phyloP scores from a whole-genome alignment of 495 filamentous ascomycete genomes.

The Rhypophila decipiens region DNA sequence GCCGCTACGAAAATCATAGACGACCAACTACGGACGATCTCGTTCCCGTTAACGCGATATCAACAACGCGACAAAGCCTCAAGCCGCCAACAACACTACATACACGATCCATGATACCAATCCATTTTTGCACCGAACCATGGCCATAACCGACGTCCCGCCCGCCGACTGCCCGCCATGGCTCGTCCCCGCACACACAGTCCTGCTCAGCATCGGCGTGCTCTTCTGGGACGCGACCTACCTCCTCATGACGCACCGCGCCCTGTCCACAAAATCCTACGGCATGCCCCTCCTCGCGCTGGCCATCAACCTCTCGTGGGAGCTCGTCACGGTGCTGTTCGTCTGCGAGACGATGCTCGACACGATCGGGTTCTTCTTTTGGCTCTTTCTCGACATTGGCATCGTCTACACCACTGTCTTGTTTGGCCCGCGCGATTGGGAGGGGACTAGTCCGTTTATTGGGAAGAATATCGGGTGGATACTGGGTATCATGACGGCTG shows the following conservation, averaged over 20 bases:
- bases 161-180: constrained; percentile 30
- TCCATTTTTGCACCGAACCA: too few relatives aligned
- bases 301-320: constrained; percentile 40
- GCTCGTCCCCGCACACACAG: constrained; percentile 27
- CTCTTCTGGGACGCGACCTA: constrained; percentile 36
- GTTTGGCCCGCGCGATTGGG: constrained; percentile 31
- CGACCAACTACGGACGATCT: too few relatives aligned
- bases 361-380: constrained; percentile 31
- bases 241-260: constrained; percentile 33
- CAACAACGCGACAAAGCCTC: too few relatives aligned
- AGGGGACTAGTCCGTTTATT: constrained; percentile 22
- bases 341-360: constrained; percentile 34
- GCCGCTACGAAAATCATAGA: too few relatives aligned
- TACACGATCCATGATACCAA: too few relatives aligned
- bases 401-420: constrained; percentile 32
- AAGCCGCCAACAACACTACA: too few relatives aligned
- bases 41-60: too few relatives aligned
- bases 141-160: constrained; percentile 36
- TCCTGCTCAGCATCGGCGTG: constrained; percentile 32
- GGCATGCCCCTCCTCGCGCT: constrained; percentile 41
- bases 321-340: constrained; percentile 34
- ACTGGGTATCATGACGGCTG: constrained; percentile 16
- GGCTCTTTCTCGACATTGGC: constrained; percentile 36
- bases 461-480: constrained; percentile 28
- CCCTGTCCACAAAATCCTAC: constrained; percentile 33